Base-by-base conservation (phyloP, 2,329 filamentous ascomycete genomes). In the Ceratocystis variospora region DNA sequence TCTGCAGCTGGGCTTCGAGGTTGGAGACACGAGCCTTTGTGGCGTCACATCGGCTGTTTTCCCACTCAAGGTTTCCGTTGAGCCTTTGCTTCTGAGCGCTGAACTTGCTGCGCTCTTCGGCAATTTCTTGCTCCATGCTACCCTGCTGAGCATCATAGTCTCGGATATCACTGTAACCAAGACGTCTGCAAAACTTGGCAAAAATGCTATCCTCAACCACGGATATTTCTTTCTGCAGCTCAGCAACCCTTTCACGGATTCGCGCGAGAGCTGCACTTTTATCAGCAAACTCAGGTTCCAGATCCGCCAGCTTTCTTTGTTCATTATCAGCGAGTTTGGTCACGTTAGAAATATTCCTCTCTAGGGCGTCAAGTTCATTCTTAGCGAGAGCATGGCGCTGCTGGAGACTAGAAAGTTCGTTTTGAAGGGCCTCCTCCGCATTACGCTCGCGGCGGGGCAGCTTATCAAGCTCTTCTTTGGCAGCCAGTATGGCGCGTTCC, bases 71-170 rank as follows among this genome's bases (percentile, higher is more conserved):
- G 61, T 79, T 79, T 71, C 78, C 83, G 68, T 88, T 82, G 37
- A 96, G 79, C 53, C 86, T 85, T 71, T 90, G 86, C 73, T 87
- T 88, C 73, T 99, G 94, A 3, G 88, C 86, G 66, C 87, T 88
- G 71, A 96, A 97, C 70, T 92, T 87, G 64, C 89, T 86, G 69
- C 90, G 90, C 78, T 92, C 92, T 75, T 94, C 87, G 0, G 87
- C 87, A 57, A 89, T 89, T 74, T 97, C 90, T 74, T 96, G 90
- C 75, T 97, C 92, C 62, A 96, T 79, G 53, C 88, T 91, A 62
- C 94, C 93, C 76, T 97, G 94, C 70, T 95, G 92, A 31, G 88
- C 88, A 74, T 97, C 91, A 72, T 97, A 99, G 67, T 90, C 89
- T 67, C 93, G 89, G 70, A 99, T 95, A 72, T 95, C 87, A 67